These are phyloP conservation scores for Porodaedalea pini DNA, from an alignment of 1,284 basidiomycete species.

Conservation along the genomic window DNA sequence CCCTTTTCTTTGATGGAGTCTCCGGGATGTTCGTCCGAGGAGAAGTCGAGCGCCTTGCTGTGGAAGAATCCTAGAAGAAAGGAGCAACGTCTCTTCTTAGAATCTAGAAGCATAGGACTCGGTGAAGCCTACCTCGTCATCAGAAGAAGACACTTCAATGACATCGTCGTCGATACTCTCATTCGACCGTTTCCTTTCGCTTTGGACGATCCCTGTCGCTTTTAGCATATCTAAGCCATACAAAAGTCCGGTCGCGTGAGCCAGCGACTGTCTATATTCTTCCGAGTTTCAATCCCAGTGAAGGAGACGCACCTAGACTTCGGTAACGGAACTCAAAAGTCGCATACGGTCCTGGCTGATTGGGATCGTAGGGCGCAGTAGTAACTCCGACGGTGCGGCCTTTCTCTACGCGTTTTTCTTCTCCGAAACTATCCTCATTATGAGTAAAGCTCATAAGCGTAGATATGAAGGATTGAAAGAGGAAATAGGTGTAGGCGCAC, in stretches of 20 bases:
- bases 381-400: constrained; percentile 18
- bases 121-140: background rate
- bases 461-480: background rate
- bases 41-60: background rate
- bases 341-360: constrained; percentile 21
- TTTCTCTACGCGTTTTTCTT: constrained; percentile 3
- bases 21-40: background rate
- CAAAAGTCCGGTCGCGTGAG: background rate
- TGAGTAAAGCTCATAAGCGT: background rate
- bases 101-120: background rate
- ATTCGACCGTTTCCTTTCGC: background rate
- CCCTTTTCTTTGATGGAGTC: constrained; percentile 1
- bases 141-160: constrained; percentile 13
- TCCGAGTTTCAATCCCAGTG: background rate
- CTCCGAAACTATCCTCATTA: constrained; percentile 20
- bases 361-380: constrained; percentile 21
- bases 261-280: background rate
- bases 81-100: background rate
- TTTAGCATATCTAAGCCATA: constrained; percentile 14
- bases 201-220: constrained; percentile 16
- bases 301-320: constrained; percentile 12
- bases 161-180: constrained; percentile 4
- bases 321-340: constrained; percentile 22
- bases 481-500: constrained; percentile 8
- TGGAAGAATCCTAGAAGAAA: background rate